phyloP scores from a whole-genome alignment of 2,329 filamentous ascomycete species.

The Pezicula neosporulosa region DNA sequence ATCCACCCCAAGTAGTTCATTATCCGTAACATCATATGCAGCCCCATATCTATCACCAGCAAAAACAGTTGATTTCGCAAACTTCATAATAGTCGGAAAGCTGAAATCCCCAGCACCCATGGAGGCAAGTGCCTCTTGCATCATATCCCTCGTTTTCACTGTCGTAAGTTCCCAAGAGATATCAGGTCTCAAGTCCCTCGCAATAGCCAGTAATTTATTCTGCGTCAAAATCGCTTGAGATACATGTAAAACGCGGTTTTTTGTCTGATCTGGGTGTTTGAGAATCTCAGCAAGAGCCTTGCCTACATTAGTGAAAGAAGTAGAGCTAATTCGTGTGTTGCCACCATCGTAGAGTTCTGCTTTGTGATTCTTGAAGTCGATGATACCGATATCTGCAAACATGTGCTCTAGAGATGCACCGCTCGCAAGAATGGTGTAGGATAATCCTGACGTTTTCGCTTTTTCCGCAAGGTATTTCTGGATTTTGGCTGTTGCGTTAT shows the following conservation, averaged over 20 bases:
- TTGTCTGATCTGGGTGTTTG: slow-evolving; percentile 42
- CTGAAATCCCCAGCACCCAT: slow-evolving; percentile 13
- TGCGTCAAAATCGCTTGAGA: slow-evolving; percentile 40
- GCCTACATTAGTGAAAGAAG: slow-evolving; percentile 41
- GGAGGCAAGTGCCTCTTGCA: background rate
- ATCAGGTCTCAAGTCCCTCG: slow-evolving; percentile 22
- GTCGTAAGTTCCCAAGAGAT: slow-evolving; percentile 14
- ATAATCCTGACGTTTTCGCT: slow-evolving; percentile 34
- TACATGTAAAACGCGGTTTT: slow-evolving; percentile 43
- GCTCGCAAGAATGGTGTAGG: slow-evolving; percentile 50
- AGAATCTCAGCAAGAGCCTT: slow-evolving; percentile 44
- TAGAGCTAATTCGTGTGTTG: slow-evolving; percentile 39
- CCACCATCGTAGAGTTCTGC: slow-evolving; percentile 46
- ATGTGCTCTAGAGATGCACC: slow-evolving; percentile 57
- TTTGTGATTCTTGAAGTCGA: slow-evolving; percentile 36
- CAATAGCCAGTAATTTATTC: slow-evolving; percentile 27
- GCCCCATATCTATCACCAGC: slow-evolving; percentile 23
- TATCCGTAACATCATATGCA: slow-evolving; percentile 32
- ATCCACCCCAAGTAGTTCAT: slow-evolving; percentile 37
- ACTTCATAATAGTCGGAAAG: slow-evolving; percentile 25
- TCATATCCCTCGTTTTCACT: background rate
- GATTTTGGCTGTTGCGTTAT: slow-evolving; percentile 41
- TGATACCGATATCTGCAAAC: slow-evolving; percentile 33
- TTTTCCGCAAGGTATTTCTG: slow-evolving; percentile 35
- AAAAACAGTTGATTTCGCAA: slow-evolving; percentile 28